Base-by-base conservation (phyloP, 768 basidiomycete species). In the Cubamyces lactineus region DNA sequence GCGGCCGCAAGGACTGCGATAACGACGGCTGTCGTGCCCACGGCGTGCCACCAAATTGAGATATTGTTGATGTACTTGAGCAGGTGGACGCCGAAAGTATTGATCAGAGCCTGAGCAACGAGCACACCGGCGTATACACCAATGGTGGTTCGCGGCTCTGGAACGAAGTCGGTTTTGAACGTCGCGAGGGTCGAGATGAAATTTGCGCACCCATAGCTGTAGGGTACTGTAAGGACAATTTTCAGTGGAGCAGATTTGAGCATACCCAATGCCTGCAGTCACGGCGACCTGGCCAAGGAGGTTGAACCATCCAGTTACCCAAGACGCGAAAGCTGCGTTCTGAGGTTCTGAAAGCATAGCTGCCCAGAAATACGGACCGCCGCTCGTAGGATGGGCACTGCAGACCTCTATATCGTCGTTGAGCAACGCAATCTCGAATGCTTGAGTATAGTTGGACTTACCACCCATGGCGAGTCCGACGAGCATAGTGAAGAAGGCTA, bases 321-420 rank as follows among this genome's bases (percentile, higher is more conserved):
- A 92, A 0, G 88, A 88, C 2, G 87, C 86, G 30, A 90, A 77
- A 0, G 88, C 76, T 3, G 87, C 87, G 40, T 81, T 73, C 65
- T 81, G 66, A 1, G 82, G 83, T 55, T 77, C 76, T 1, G 87
- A 84, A 0, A 91, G 73, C 83, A 90, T 88, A 1, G 89, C 88
- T n/a, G 88, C 85, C 90, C 89, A 91, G 72, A 86, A 90, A 67
- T 91, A 90, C 0, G 90, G 89, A 0, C 89, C 89, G 6, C 89
- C 87, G 51, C 84, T 86, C 2, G 87, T 88, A 5, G 86, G 87
- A 75, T 86, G 87, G 2, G 87, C 86, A 63, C 86, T 88, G 62
- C 76, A 79, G 34, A 78, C 73, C 71, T 82, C 80, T 67, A 41
- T 17, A 34, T 34, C 1, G 1, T 11, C 34, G 34, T 34, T 34